These are phyloP conservation scores for Anisogramma anomala DNA, from an alignment of 2,329 filamentous ascomycete genomes.

Conservation along the genomic window DNA sequence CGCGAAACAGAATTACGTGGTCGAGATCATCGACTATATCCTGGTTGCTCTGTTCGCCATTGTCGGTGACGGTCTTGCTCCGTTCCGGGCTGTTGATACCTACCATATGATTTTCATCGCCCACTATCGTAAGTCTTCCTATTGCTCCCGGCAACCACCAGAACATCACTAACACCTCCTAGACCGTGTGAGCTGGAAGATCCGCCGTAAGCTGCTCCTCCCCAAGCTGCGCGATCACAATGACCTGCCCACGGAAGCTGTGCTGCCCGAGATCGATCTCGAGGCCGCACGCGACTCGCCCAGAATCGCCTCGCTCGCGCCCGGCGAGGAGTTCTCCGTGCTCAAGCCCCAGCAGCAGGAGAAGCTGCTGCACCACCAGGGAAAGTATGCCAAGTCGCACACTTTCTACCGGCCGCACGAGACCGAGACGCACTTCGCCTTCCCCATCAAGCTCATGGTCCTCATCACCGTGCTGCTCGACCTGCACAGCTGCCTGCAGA, in stretches of 20 bases:
- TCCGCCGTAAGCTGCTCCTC: conserved; percentile 49
- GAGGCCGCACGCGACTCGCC: conserved; percentile 32
- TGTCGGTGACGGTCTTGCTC: conserved; percentile 58
- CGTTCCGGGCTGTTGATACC: conserved; percentile 69
- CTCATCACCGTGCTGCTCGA: conserved; percentile 71
- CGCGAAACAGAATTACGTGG: conserved; percentile 54
- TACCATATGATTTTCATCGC: conserved; percentile 81
- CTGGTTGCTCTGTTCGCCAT: conserved; percentile 60
- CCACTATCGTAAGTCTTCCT: conserved; percentile 42
- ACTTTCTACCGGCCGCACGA: conserved; percentile 87
- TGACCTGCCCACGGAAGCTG: conserved; percentile 43
- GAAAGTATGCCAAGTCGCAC: conserved; percentile 70
- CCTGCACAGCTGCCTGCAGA: conserved; percentile 68
- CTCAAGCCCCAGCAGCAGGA: conserved; percentile 55
- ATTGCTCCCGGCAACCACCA: conserved; percentile 23
- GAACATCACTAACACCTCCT: conserved; percentile 15
- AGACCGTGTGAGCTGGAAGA: conserved; percentile 48
- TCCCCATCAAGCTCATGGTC: conserved; percentile 62
- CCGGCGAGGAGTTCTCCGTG: conserved; percentile 43
- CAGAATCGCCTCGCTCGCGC: conserved; percentile 27
- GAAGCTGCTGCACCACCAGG: conserved; percentile 63
- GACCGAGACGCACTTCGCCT: conserved; percentile 69
- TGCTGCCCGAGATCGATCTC: conserved; percentile 24
- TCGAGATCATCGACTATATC: conserved; percentile 60
- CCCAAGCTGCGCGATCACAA: conserved; percentile 57